Percentiles rank a stretch among this genome's conserved stretches.
Evolutionary conservation across 805 yeast species (phyloP).

Genomic region (Wickerhamiella dianesei): DNA sequence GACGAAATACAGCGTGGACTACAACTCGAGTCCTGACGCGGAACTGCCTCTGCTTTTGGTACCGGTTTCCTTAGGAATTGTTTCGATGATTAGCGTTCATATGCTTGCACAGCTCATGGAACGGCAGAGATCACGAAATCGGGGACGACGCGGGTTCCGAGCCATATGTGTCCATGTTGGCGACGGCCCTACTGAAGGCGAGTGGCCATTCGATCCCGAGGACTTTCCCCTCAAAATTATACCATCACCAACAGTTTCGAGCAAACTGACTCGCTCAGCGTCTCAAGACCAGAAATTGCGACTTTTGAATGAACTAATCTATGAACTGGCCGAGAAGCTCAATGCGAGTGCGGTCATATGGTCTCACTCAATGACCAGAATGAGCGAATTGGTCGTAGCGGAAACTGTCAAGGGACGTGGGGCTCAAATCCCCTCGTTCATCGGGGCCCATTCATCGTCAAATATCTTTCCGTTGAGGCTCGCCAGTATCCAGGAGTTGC

Average conservation of each 20-base stretch:
- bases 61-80: slow-evolving; percentile 51
- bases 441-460: slow-evolving; percentile 8
- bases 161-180: slow-evolving; percentile 40
- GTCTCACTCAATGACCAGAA: slow-evolving; percentile 68
- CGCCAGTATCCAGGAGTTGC: slow-evolving; percentile 53
- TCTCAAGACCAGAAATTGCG: slow-evolving; percentile 46
- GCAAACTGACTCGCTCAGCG: slow-evolving; percentile 35
- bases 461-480: slow-evolving; percentile 56
- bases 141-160: slow-evolving; percentile 57
- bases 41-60: slow-evolving; percentile 26
- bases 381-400: slow-evolving; percentile 70
- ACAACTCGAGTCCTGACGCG: slow-evolving; percentile 33
- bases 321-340: slow-evolving; percentile 33
- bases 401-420: slow-evolving; percentile 83
- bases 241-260: neutral
- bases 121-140: slow-evolving; percentile 49
- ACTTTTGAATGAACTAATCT: slow-evolving; percentile 35
- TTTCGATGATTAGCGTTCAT: slow-evolving; percentile 58
- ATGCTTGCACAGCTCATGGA: slow-evolving; percentile 44
- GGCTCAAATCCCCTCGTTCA: slow-evolving; percentile 37
- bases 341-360: slow-evolving; percentile 47
- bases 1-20: slow-evolving; percentile 67
- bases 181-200: slow-evolving; percentile 3
- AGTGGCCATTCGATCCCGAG: slow-evolving; percentile 16
- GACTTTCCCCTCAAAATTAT: slow-evolving; percentile 3